phyloP scores from a whole-genome alignment of 2,329 filamentous ascomycete genomes.

The Aureobasidium sp. region DNA sequence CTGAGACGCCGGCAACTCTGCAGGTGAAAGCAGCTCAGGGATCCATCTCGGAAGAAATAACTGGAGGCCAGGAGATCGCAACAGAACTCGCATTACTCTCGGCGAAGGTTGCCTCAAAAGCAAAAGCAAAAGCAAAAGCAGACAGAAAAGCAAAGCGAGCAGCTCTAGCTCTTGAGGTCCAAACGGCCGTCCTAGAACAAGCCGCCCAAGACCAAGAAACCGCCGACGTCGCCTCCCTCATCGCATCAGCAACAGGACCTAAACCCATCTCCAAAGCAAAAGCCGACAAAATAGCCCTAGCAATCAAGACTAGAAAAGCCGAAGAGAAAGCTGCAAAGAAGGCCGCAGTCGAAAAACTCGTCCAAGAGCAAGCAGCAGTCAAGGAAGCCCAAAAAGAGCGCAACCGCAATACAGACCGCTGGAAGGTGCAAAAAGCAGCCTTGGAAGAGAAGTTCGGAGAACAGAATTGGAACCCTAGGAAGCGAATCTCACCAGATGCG shows the following conservation, averaged over 20 bases:
- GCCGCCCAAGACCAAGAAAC: background rate
- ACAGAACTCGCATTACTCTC: background rate
- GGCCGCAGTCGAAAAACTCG: background rate
- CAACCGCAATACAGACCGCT: conserved; percentile 38
- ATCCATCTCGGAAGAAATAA: too few species aligned
- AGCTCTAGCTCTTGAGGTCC: background rate
- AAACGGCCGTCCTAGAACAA: background rate
- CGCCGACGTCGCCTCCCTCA: background rate
- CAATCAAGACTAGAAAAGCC: background rate
- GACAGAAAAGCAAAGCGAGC: conserved; percentile 5
- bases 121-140: background rate
- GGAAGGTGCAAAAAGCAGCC: conserved; percentile 68
- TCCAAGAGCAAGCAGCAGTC: background rate
- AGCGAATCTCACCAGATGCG: conserved; percentile 84
- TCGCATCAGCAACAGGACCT: conserved; percentile 5
- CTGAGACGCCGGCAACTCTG: background rate
- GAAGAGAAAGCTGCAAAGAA: conserved; percentile 12
- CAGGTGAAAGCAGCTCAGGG: background rate
- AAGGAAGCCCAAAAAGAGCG: conserved; percentile 5
- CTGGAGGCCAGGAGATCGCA: too few species aligned
- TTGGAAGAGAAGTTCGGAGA: conserved; percentile 70
- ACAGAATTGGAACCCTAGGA: conserved; percentile 68
- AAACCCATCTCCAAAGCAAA: background rate
- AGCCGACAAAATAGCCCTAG: background rate
- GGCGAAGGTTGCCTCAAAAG: background rate